A percentile compares a stretch with the other conserved stretches of the same genome.
These are phyloP conservation scores for Mollisiaceae sp. DNA, from an alignment of 2,329 filamentous ascomycete species.

Conservation along the genomic window DNA sequence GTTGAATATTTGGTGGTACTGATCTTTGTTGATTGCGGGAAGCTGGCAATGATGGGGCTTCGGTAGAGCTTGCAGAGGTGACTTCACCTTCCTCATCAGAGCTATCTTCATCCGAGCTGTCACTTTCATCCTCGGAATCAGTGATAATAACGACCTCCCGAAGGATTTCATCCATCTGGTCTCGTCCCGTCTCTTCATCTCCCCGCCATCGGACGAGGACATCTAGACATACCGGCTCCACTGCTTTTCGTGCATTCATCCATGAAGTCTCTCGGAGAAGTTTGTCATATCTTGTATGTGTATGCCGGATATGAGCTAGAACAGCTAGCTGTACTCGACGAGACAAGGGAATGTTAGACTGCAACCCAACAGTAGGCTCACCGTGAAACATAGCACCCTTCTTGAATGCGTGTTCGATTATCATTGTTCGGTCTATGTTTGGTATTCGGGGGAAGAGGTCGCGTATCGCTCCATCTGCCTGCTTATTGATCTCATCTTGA, in stretches of 20 bases:
- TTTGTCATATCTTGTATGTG: conserved; percentile 68
- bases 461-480: conserved; percentile 65
- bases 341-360: conserved; percentile 59
- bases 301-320: conserved; percentile 69
- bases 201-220: conserved; percentile 74
- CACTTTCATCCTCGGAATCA: conserved; percentile 40
- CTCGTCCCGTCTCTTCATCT: conserved; percentile 70
- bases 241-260: conserved; percentile 63
- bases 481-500: conserved; percentile 64
- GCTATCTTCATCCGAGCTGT: conserved; percentile 23
- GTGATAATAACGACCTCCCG: conserved; percentile 68
- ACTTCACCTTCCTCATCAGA: conserved; percentile 37
- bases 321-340: conserved; percentile 69
- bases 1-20: neutral
- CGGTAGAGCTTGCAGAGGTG: conserved; percentile 30
- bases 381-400: conserved; percentile 58
- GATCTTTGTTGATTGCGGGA: conserved; percentile 26
- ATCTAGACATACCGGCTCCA: conserved; percentile 66
- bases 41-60: conserved; percentile 22
- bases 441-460: conserved; percentile 71
- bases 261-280: conserved; percentile 63
- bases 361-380: conserved; percentile 63
- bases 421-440: conserved; percentile 65
- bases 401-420: conserved; percentile 67
- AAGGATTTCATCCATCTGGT: conserved; percentile 70